These are phyloP conservation scores for Alternaria conjuncta DNA, from an alignment of 2,329 filamentous ascomycete genomes.

Conservation along the genomic window DNA sequence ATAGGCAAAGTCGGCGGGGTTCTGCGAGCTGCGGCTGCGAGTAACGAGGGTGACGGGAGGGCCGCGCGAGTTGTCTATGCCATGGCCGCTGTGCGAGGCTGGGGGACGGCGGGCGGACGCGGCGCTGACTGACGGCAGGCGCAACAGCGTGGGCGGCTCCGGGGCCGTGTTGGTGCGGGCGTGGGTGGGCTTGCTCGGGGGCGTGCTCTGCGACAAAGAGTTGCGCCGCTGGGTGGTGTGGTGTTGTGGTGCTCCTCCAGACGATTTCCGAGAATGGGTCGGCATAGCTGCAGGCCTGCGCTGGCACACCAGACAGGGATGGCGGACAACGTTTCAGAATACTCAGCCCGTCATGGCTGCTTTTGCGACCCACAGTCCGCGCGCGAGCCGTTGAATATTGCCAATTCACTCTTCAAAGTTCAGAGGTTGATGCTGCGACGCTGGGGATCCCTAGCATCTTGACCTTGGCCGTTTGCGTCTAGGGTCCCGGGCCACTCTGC, in stretches of 20 bases:
- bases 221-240: constrained; percentile 1
- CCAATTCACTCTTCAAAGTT: constrained; percentile 15
- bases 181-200: constrained; percentile 16
- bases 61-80: constrained; percentile 58
- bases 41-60: constrained; percentile 59
- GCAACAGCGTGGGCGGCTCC: constrained; percentile 34
- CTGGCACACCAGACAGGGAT: constrained; percentile 30
- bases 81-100: constrained; percentile 57
- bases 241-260: constrained; percentile 21
- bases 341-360: constrained; percentile 31
- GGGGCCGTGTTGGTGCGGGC: constrained; percentile 37
- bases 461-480: constrained; percentile 15
- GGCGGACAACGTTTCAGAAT: constrained; percentile 17
- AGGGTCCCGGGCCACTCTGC: constrained; percentile 17
- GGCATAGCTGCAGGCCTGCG: constrained; percentile 26
- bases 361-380: constrained; percentile 22
- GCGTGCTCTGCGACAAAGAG: constrained; percentile 18
- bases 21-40: constrained; percentile 34
- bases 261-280: constrained; percentile 22
- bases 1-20: constrained; percentile 35
- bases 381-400: constrained; percentile 17
- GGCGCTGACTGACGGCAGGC: constrained; percentile 39
- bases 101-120: constrained; percentile 50
- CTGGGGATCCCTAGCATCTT: constrained; percentile 14
- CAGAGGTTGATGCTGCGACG: constrained; percentile 15